Conservation (phyloP, 768 basidiomycete genomes). For the Boletus tomentosulus region DNA sequence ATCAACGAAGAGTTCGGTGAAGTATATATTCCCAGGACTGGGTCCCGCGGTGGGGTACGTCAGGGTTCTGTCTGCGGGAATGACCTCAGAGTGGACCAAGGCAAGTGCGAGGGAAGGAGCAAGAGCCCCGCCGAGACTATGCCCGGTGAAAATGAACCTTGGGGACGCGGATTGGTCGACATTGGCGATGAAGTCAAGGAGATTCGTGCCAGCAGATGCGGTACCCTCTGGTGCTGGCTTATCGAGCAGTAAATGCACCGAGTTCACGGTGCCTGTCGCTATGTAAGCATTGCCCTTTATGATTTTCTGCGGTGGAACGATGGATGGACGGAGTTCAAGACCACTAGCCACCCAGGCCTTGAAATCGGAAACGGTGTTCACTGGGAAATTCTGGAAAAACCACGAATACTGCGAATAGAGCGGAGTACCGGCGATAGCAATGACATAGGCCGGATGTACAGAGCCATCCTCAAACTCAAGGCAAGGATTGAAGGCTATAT, state of each 20-base stretch:
- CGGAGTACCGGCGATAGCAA: slow-evolving; percentile 8
- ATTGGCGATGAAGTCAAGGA: too few species aligned
- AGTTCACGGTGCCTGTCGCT: neutral
- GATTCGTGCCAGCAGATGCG: neutral
- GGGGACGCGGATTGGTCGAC: too few species aligned
- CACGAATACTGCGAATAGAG: neutral
- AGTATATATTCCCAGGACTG: too few species aligned
- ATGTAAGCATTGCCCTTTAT: neutral
- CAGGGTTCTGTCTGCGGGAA: too few species aligned
- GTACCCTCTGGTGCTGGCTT: neutral
- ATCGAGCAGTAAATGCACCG: neutral
- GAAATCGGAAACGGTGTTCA: slow-evolving; percentile 5
- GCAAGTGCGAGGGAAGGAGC: too few species aligned
- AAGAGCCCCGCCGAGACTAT: too few species aligned
- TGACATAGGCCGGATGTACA: slow-evolving; percentile 3
- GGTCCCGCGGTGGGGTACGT: too few species aligned
- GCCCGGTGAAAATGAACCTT: too few species aligned
- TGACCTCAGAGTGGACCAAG: too few species aligned
- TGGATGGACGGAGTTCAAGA: neutral
- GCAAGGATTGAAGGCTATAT: neutral
- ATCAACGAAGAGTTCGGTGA: neutral
- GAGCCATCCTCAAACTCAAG: slow-evolving; percentile 1
- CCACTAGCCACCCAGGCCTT: neutral
- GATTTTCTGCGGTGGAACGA: neutral
- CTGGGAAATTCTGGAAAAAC: neutral